A percentile compares a stretch with the other conserved stretches of the same genome.
Conservation (phyloP, 257 asterid genomes). For the Primulina huaijiensis region DNA sequence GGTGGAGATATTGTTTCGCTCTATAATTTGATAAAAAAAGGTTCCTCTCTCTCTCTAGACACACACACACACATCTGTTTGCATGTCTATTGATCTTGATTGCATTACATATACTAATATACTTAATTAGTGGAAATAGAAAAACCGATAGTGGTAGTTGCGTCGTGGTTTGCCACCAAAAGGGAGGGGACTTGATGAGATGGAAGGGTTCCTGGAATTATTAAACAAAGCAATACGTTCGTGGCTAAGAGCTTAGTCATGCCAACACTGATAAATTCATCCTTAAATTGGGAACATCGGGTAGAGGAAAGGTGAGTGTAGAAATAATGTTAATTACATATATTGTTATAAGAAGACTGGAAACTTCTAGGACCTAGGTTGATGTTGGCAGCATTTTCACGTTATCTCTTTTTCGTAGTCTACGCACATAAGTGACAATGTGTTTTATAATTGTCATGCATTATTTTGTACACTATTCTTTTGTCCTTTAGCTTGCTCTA, state of each 20-base stretch:
- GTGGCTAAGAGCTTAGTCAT: not conserved
- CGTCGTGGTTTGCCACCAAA: not conserved
- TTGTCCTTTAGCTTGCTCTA: not conserved
- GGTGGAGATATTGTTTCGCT: slow-evolving; percentile 90
- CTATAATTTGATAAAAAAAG: slow-evolving; percentile 51
- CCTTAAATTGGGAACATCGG: not conserved
- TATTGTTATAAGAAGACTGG: not conserved
- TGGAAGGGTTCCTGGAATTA: not conserved
- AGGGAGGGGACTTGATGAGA: not conserved
- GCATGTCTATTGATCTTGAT: too few species aligned
- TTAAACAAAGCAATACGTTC: not conserved
- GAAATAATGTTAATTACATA: not conserved
- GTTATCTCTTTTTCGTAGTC: not conserved
- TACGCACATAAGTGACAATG: not conserved
- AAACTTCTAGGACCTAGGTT: not conserved
- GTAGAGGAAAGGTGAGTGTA: not conserved
- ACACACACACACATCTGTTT: too few species aligned
- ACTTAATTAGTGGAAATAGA: too few species aligned
- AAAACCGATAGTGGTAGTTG: not conserved
- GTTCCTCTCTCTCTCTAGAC: slow-evolving; percentile 36
- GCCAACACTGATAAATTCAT: not conserved
- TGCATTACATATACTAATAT: too few species aligned
- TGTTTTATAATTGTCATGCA: not conserved
- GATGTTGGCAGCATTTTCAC: not conserved
- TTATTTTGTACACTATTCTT: not conserved